phyloP scores from a whole-genome alignment of 495 filamentous ascomycete genomes.

The Aspergillus asperescens region DNA sequence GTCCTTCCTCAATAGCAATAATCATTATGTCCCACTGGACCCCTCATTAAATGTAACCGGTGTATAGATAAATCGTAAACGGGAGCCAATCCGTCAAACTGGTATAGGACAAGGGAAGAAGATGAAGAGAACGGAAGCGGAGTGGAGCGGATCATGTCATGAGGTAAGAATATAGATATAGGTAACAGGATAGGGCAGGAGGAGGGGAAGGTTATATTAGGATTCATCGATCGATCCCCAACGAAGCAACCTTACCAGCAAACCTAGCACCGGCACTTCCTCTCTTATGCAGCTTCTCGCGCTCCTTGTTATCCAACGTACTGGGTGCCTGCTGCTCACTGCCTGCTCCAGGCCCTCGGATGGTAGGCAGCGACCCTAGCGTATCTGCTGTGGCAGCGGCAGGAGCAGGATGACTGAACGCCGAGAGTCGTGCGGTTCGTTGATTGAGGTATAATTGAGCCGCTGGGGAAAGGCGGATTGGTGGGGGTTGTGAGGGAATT shows the following conservation, averaged over 20 bases:
- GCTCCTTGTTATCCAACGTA: conserved; percentile 37
- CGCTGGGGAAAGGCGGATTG: conserved; percentile 68
- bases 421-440: conserved; percentile 53
- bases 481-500: conserved; percentile 65
- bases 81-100: not conserved
- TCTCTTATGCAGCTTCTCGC: conserved; percentile 49
- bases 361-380: conserved; percentile 43
- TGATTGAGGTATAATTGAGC: conserved; percentile 81
- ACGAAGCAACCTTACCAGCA: conserved; percentile 44
- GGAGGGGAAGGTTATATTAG: not conserved
- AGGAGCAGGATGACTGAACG: conserved; percentile 21
- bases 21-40: conserved; percentile 1
- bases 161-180: conserved; percentile 1
- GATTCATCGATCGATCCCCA: conserved; percentile 41
- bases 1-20: not conserved
- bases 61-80: conserved; percentile 1
- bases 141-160: not conserved
- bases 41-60: not conserved
- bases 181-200: conserved; percentile 10
- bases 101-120: not conserved
- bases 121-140: no score
- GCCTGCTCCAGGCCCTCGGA: conserved; percentile 26
- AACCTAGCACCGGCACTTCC: conserved; percentile 47
- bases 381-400: conserved; percentile 29
- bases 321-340: conserved; percentile 31